Conservation (phyloP, 768 basidiomycete species). For the Lentinula guzmanii region DNA sequence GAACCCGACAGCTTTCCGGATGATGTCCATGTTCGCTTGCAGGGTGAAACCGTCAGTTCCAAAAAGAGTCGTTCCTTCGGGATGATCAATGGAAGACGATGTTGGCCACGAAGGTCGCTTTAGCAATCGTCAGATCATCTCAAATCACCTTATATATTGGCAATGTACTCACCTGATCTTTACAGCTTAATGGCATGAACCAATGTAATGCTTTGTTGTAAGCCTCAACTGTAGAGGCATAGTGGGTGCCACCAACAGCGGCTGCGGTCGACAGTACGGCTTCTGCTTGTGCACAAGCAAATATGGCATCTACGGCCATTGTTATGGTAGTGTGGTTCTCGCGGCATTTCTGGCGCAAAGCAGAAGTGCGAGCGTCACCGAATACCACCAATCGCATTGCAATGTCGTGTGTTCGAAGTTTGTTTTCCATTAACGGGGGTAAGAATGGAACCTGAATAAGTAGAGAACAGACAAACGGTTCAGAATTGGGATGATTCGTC, state of each 20-base stretch:
- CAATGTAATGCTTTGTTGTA: background rate
- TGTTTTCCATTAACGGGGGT: background rate
- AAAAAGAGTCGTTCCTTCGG: background rate
- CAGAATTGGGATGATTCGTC: background rate
- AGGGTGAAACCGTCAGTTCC: background rate
- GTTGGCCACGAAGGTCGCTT: background rate
- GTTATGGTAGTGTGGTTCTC: background rate
- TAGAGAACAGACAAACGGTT: background rate
- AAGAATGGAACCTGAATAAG: background rate
- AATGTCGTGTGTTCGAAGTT: background rate
- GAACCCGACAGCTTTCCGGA: background rate
- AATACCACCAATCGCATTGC: background rate
- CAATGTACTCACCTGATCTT: background rate
- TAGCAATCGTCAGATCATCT: no score
- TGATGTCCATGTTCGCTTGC: background rate
- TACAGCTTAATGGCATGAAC: background rate
- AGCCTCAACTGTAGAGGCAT: background rate
- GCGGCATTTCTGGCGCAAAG: background rate
- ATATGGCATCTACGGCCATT: background rate
- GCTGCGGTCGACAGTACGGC: background rate
- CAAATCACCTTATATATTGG: no score
- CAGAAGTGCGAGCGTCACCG: background rate
- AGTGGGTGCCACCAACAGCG: background rate
- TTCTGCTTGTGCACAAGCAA: background rate
- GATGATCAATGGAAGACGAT: background rate